Percentiles rank a stretch among this genome's conserved stretches.
Evolutionary conservation across 345 rosid genomes (phyloP).

Genomic region (Salix brachista): DNA sequence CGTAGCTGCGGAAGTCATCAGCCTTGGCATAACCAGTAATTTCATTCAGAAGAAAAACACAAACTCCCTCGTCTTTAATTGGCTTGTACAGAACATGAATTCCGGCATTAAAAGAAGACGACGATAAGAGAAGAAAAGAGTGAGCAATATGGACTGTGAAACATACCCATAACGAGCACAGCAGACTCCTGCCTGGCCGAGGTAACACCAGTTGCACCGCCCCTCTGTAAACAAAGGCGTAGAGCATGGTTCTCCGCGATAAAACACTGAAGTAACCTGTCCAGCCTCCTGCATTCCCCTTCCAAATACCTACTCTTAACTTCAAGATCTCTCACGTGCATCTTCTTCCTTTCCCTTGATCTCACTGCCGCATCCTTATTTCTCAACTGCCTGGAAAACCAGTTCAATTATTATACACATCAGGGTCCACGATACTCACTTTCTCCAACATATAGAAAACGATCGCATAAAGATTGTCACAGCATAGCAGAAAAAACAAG

Average conservation of each 20-base stretch:
- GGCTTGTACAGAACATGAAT: background rate
- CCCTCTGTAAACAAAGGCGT: conserved; percentile 50
- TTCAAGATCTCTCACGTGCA: conserved; percentile 67
- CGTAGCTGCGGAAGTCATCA: too few species aligned
- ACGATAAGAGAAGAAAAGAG: background rate
- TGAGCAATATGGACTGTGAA: background rate
- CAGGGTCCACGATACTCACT: background rate
- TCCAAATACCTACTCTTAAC: conserved; percentile 74
- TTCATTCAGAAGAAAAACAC: background rate
- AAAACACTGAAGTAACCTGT: conserved; percentile 65
- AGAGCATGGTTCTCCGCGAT: conserved; percentile 78
- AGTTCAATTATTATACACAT: conserved; percentile 3
- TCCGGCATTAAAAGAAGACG: background rate
- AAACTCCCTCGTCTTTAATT: background rate
- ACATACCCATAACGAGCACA: conserved; percentile 92
- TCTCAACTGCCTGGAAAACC: conserved; percentile 62
- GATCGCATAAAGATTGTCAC: background rate
- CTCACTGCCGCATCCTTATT: conserved; percentile 84
- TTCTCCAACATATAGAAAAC: background rate
- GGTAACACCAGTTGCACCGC: conserved; percentile 50
- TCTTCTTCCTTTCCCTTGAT: conserved; percentile 90
- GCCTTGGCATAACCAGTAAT: too few species aligned
- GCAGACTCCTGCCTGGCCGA: conserved; percentile 99
- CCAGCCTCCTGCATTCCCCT: conserved; percentile 75
- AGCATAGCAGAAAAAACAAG: background rate